Conservation (phyloP, 2,329 filamentous ascomycete genomes). For the Diplodia scrobiculata region DNA sequence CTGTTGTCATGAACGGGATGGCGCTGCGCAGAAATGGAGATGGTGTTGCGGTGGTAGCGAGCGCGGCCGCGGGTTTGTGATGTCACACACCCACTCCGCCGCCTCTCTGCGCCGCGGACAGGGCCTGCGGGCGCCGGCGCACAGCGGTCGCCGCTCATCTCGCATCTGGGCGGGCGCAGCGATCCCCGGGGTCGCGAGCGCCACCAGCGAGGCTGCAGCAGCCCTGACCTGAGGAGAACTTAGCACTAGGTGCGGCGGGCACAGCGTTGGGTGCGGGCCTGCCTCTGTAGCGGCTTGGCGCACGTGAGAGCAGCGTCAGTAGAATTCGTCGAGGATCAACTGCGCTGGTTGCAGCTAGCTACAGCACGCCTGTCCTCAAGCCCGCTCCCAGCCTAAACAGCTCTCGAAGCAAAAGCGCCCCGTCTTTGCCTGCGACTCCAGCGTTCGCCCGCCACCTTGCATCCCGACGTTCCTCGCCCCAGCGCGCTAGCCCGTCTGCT, state of each 20-base stretch:
- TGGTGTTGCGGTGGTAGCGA: not conserved
- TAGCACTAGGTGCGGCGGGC: not conserved
- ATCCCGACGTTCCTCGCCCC: not conserved
- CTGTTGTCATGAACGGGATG: not conserved
- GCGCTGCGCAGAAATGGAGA: not conserved
- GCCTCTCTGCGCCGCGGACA: not conserved
- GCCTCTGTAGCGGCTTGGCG: slow-evolving; percentile 15
- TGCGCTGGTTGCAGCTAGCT: slow-evolving; percentile 26
- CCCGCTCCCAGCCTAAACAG: slow-evolving; percentile 6
- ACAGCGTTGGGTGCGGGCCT: not conserved
- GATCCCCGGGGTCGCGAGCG: not conserved
- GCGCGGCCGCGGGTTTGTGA: not conserved
- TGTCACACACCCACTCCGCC: slow-evolving; percentile 9
- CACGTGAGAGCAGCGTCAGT: slow-evolving; percentile 26
- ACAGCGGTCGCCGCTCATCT: not conserved
- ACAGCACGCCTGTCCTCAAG: not conserved
- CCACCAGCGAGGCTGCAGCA: slow-evolving; percentile 1
- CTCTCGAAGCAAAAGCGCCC: not conserved
- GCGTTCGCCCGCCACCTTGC: slow-evolving; percentile 4
- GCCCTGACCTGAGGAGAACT: slow-evolving; percentile 1
- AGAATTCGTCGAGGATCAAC: slow-evolving; percentile 28
- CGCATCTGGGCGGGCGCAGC: not conserved
- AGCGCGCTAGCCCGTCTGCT: slow-evolving; percentile 21
- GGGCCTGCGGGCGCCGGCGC: not conserved
- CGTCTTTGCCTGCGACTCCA: slow-evolving; percentile 15